Base-by-base conservation (phyloP, 805 yeast genomes). In the Pichia rugopelliculosa region DNA sequence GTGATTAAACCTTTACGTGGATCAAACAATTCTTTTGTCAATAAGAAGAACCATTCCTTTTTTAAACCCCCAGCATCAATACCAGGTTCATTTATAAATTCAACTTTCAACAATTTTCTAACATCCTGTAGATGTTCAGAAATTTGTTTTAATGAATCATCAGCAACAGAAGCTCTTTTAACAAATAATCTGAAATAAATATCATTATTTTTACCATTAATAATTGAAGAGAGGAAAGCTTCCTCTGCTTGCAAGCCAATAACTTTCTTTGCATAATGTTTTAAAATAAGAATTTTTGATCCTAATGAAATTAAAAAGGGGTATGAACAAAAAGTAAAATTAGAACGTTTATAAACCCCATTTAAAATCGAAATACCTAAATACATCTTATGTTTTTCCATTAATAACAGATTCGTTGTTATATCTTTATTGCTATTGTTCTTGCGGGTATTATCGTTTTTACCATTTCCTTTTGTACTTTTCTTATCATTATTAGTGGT, bases 41-140 rank as follows among this genome's bases (percentile, higher is more conserved):
- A 68, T 36, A 90, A 65, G 42, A 80, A 70, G 63, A 93, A 90
- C 99, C 99, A 91, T 59, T 91, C 99, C 59, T 89, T 90, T 57
- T 84, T 79, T 49, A 91, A 72, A 0, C 99, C 99, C 2, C 99
- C 98, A 0, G 89, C 97, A 68, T 91, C 99, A 21, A 91, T 77
- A 0, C 98, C 99, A 0, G 90, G 95, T 59, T 91, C 99, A 50
- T 82, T 82, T 4, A 83, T 68, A 62, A 93, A 91, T 56, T 86
- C 90, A 9, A 93, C 83, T 52, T 79, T 75, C 26, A 91, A 65
- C 1, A 87, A 76, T 59, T 90, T 89, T 56, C 84, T 80, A 49
- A 89, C 70, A 57, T 86, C 87, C 11, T 63, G 61, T 38, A 70
- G 72, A 56, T 79, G 79, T 3, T 71, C 64, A 55, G 80, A 75